A percentile compares a stretch with the other conserved stretches of the same genome.
Conservation (phyloP, 345 rosid species). For the Hirschfeldia incana region DNA sequence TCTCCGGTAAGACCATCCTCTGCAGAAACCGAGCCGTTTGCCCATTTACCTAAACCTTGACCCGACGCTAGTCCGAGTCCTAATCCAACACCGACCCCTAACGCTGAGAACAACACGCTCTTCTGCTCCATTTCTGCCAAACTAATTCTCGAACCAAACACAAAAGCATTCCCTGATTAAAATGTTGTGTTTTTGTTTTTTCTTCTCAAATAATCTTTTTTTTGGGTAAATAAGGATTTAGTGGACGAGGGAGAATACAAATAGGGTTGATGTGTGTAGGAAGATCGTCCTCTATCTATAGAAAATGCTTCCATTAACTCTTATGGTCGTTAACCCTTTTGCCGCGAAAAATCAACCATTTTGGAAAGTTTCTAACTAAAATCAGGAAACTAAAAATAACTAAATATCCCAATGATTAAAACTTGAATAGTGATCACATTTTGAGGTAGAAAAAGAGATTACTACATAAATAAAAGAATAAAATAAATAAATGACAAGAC, state of each 20-base stretch:
- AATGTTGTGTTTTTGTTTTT: constrained; percentile 14
- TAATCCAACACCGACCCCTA: constrained; percentile 89
- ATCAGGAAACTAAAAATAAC: neutral
- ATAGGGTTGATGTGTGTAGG: constrained; percentile 27
- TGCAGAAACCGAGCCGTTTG: constrained; percentile 39
- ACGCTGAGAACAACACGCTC: constrained; percentile 58
- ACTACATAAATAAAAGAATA: too few relatives aligned
- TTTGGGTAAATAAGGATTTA: constrained; percentile 18
- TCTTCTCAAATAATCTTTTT: constrained; percentile 15
- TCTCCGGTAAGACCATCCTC: constrained; percentile 47
- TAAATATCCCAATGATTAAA: too few relatives aligned
- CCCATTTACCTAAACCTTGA: constrained; percentile 63
- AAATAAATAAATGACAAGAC: neutral
- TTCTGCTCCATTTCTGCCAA: constrained; percentile 39
- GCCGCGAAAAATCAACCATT: constrained; percentile 14
- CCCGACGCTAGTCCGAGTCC: constrained; percentile 88
- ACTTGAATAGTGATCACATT: too few relatives aligned
- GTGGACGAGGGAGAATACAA: constrained; percentile 35
- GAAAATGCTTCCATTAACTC: constrained; percentile 19
- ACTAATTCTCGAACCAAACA: neutral
- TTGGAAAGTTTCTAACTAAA: neutral
- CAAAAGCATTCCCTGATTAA: constrained; percentile 29
- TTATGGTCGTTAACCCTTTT: constrained; percentile 33
- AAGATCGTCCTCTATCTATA: constrained; percentile 29
- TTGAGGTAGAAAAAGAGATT: too few relatives aligned